A percentile compares a stretch with the other conserved stretches of the same genome.
These are phyloP conservation scores for Heracleum sosnowskyi DNA, from an alignment of 129 eudicot genomes.

Conservation along the genomic window DNA sequence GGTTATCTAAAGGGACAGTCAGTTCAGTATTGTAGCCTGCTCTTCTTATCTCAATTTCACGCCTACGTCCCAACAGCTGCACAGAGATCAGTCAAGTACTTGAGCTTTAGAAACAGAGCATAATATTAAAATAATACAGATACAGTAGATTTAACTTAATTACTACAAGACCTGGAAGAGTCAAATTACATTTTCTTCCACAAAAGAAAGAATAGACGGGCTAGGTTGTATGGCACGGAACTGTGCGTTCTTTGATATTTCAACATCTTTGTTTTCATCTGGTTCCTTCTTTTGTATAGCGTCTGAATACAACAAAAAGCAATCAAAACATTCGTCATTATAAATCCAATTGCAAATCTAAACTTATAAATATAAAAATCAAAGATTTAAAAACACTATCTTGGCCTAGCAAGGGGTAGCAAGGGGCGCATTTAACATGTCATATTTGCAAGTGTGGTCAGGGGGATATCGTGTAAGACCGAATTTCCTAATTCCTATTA, in stretches of 20 bases:
- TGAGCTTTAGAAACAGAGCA: conserved; percentile 3
- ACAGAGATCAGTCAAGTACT: conserved; percentile 12
- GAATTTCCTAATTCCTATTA: background rate
- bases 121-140: background rate
- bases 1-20: conserved; percentile 76
- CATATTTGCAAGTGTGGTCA: background rate
- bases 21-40: conserved; percentile 84
- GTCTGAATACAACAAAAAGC: conserved; percentile 1
- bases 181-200: conserved; percentile 66
- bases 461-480: background rate
- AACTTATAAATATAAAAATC: background rate
- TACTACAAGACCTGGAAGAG: background rate
- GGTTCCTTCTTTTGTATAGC: conserved; percentile 38
- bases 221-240: conserved; percentile 89
- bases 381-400: background rate
- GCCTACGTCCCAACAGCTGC: conserved; percentile 89
- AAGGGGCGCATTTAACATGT: background rate
- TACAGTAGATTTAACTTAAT: conserved; percentile 9
- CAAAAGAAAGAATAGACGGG: conserved; percentile 69
- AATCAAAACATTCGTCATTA: background rate
- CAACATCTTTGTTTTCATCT: conserved; percentile 30
- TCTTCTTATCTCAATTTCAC: conserved; percentile 69
- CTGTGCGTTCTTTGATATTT: conserved; percentile 79
- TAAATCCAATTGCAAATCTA: background rate
- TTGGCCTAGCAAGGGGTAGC: background rate